Evolutionary conservation across 2,329 filamentous ascomycete genomes (phyloP).

Genomic region (Hawksworthiomyces lignivorus): DNA sequence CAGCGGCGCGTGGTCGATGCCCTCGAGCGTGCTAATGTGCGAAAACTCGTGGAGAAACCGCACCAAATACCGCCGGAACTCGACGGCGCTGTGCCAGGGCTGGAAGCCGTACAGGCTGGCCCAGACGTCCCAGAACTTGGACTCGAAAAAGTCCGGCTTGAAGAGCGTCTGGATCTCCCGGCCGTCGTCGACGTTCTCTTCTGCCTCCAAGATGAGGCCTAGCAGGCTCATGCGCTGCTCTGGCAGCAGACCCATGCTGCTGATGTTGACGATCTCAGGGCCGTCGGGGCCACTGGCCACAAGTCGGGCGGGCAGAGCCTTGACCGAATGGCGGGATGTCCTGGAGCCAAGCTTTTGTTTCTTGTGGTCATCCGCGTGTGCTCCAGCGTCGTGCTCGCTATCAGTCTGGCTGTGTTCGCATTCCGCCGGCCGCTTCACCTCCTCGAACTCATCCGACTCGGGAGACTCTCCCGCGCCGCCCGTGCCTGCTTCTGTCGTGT

Average conservation of each 20-base stretch:
- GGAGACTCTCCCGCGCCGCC: background rate
- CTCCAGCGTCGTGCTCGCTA: too few relatives aligned
- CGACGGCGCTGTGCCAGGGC: slow-evolving; percentile 24
- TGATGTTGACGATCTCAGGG: slow-evolving; percentile 19
- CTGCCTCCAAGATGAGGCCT: slow-evolving; percentile 12
- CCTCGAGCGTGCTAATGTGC: slow-evolving; percentile 19
- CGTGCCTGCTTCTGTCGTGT: slow-evolving; percentile 7
- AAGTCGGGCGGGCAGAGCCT: slow-evolving; percentile 18
- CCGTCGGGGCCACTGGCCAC: slow-evolving; percentile 17
- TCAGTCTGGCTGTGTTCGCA: too few relatives aligned
- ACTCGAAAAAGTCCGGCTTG: slow-evolving; percentile 20
- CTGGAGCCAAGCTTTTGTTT: too few relatives aligned
- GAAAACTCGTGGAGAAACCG: slow-evolving; percentile 23
- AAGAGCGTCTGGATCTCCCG: slow-evolving; percentile 15
- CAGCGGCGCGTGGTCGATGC: slow-evolving; percentile 21
- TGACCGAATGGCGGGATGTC: too few relatives aligned
- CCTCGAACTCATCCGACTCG: too few relatives aligned
- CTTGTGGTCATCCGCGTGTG: too few relatives aligned
- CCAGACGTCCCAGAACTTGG: slow-evolving; percentile 26
- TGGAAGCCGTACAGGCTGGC: slow-evolving; percentile 24
- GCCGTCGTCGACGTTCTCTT: slow-evolving; percentile 8
- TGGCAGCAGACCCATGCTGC: slow-evolving; percentile 17
- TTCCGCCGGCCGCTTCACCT: too few relatives aligned
- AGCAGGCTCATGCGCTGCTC: slow-evolving; percentile 18
- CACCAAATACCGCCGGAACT: slow-evolving; percentile 23